phyloP scores from a whole-genome alignment of 2,329 filamentous ascomycete genomes.

The Calycina herbarum region DNA sequence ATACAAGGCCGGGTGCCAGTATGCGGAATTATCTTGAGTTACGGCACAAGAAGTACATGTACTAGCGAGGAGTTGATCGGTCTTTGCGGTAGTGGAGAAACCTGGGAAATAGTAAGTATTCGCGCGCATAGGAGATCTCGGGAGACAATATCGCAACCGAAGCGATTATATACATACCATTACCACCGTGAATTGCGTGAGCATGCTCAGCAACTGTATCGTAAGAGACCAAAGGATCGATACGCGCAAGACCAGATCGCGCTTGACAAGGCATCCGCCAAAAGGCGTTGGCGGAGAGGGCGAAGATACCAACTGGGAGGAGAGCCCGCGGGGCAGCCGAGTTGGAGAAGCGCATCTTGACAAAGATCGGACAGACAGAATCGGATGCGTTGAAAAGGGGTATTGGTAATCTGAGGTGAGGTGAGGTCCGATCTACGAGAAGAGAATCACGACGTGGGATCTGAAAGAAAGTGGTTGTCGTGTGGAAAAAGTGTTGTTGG shows the following conservation, averaged over 20 bases:
- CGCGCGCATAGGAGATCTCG: background rate
- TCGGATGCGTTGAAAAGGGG: background rate
- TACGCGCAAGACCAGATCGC: slow-evolving; percentile 65
- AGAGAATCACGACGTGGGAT: slow-evolving; percentile 8
- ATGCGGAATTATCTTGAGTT: slow-evolving; percentile 62
- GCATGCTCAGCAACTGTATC: slow-evolving; percentile 62
- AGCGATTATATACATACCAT: slow-evolving; percentile 57
- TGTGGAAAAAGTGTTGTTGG: background rate
- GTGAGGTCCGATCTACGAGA: background rate
- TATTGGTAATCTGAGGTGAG: background rate
- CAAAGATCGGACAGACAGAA: background rate
- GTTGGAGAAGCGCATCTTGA: slow-evolving; percentile 17
- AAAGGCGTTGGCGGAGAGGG: slow-evolving; percentile 59
- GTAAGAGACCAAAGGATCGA: slow-evolving; percentile 74
- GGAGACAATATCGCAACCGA: background rate
- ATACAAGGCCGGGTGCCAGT: slow-evolving; percentile 66
- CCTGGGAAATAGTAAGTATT: slow-evolving; percentile 46
- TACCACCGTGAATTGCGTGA: slow-evolving; percentile 75
- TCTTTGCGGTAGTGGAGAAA: slow-evolving; percentile 60
- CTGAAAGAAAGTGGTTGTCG: slow-evolving; percentile 14
- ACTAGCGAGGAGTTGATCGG: slow-evolving; percentile 56
- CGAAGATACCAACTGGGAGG: slow-evolving; percentile 7
- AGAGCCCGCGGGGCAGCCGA: slow-evolving; percentile 14
- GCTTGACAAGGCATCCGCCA: slow-evolving; percentile 88
- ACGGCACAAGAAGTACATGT: slow-evolving; percentile 67